Percentiles rank a stretch among this genome's conserved stretches.
Conservation (phyloP, 2,329 filamentous ascomycete species). For the Periconia digitata region DNA sequence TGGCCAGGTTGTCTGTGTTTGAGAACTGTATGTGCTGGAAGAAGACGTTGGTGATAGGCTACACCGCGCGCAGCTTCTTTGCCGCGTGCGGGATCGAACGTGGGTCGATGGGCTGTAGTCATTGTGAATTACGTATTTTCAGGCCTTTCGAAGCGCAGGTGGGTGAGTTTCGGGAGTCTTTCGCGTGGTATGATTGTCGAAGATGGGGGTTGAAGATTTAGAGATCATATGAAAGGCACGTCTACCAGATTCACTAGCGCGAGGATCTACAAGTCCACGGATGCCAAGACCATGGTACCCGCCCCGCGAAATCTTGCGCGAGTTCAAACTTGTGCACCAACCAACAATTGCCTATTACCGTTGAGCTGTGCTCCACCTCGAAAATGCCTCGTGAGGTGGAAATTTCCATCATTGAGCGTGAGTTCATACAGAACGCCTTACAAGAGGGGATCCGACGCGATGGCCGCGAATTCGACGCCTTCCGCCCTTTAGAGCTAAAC, state of each 20-base stretch:
- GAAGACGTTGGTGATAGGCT: constrained; percentile 92
- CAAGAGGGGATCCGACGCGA: constrained; percentile 81
- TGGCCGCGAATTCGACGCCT: constrained; percentile 77
- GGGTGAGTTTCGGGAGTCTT: constrained; percentile 35
- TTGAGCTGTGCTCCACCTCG: constrained; percentile 5
- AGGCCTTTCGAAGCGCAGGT: neutral
- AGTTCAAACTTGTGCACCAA: neutral
- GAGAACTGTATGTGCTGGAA: constrained; percentile 89
- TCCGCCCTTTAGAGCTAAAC: constrained; percentile 72
- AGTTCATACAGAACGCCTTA: constrained; percentile 82
- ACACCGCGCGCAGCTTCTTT: constrained; percentile 93
- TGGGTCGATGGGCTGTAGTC: constrained; percentile 73
- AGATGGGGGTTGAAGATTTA: constrained; percentile 10
- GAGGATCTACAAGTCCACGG: neutral
- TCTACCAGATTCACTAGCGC: constrained; percentile 2
- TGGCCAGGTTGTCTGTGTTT: constrained; percentile 84
- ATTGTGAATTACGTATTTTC: constrained; percentile 33
- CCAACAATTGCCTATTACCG: neutral
- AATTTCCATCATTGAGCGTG: constrained; percentile 84
- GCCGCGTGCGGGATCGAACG: constrained; percentile 93
- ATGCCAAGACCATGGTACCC: constrained; percentile 20
- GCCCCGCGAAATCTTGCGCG: constrained; percentile 21
- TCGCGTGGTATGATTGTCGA: constrained; percentile 13
- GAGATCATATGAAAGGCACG: constrained; percentile 6
- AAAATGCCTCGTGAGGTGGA: constrained; percentile 91